phyloP scores from a whole-genome alignment of 2,329 filamentous ascomycete genomes.

The Calonectria fujianensis region DNA sequence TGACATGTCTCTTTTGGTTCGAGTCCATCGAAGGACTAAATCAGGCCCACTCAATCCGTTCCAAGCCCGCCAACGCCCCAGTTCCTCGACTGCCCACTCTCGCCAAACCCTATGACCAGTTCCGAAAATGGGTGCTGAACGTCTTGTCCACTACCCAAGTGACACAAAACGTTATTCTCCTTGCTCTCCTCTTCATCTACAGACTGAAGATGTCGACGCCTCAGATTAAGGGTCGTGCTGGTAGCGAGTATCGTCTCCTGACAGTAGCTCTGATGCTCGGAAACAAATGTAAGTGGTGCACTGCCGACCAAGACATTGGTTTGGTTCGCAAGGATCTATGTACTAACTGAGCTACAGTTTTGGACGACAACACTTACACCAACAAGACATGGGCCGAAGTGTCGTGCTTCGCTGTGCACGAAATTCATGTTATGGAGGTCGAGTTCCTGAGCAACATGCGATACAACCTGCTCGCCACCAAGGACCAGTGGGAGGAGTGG shows the following conservation, averaged over 20 bases:
- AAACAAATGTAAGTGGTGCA: slow-evolving; percentile 85
- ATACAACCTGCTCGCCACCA: slow-evolving; percentile 92
- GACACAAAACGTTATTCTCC: slow-evolving; percentile 93
- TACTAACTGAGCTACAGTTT: slow-evolving; percentile 71
- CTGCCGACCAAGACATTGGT: not conserved
- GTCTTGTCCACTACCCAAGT: slow-evolving; percentile 96
- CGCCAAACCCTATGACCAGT: slow-evolving; percentile 85
- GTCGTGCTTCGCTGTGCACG: slow-evolving; percentile 92
- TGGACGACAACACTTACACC: slow-evolving; percentile 99
- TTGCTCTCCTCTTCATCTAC: slow-evolving; percentile 95
- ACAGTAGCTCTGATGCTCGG: slow-evolving; percentile 98
- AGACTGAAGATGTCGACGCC: slow-evolving; percentile 93
- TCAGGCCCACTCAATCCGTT: slow-evolving; percentile 79
- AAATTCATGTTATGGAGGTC: slow-evolving; percentile 99
- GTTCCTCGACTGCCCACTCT: slow-evolving; percentile 78
- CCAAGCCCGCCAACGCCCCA: slow-evolving; percentile 61
- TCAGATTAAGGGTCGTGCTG: slow-evolving; percentile 90
- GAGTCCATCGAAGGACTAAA: slow-evolving; percentile 88
- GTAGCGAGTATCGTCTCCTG: slow-evolving; percentile 93
- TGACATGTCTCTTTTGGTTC: slow-evolving; percentile 99
- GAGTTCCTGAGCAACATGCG: slow-evolving; percentile 99
- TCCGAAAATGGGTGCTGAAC: slow-evolving; percentile 94
- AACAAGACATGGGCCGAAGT: slow-evolving; percentile 99
- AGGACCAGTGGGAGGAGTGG: slow-evolving; percentile 91
- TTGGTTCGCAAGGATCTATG: slow-evolving; percentile 28